phyloP scores from a whole-genome alignment of 148 eudicot species.

The Rhododendron ferrugineum region DNA sequence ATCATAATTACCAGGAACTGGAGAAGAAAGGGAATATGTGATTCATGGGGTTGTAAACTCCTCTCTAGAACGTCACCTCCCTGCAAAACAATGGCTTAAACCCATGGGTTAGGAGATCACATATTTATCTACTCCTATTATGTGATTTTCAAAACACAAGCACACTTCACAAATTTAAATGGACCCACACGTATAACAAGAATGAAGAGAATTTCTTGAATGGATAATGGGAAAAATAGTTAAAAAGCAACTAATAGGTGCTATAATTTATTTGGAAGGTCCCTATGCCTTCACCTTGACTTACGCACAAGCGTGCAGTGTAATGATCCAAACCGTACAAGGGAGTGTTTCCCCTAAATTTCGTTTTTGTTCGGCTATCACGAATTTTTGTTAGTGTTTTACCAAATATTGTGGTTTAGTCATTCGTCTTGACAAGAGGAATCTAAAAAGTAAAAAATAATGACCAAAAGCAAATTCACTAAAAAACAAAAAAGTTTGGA shows the following conservation, averaged over 20 bases:
- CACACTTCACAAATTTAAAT: neutral
- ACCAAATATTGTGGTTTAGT: no score
- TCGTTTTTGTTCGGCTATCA: no score
- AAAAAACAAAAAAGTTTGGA: neutral
- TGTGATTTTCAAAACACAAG: neutral
- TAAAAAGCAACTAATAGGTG: neutral
- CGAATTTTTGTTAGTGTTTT: no score
- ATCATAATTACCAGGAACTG: constrained; percentile 67
- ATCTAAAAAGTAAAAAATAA: no score
- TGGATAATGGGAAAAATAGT: neutral
- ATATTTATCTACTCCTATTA: neutral
- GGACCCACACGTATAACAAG: neutral
- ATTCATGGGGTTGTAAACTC: constrained; percentile 88
- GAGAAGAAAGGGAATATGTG: constrained; percentile 93
- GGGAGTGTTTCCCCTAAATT: neutral
- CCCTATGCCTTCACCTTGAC: neutral
- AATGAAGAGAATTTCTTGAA: neutral
- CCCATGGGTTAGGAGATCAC: neutral
- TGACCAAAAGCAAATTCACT: no score
- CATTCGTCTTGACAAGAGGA: no score
- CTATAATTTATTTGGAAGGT: no score
- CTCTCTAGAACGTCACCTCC: constrained; percentile 68
- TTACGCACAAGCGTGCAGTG: neutral
- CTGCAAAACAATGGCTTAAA: constrained; percentile 35
- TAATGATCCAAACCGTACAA: neutral